Evolutionary conservation across 768 basidiomycete genomes (phyloP), one percentile per base, ranked within the genome.

Genomic region (Boletus coccyginus): DNA sequence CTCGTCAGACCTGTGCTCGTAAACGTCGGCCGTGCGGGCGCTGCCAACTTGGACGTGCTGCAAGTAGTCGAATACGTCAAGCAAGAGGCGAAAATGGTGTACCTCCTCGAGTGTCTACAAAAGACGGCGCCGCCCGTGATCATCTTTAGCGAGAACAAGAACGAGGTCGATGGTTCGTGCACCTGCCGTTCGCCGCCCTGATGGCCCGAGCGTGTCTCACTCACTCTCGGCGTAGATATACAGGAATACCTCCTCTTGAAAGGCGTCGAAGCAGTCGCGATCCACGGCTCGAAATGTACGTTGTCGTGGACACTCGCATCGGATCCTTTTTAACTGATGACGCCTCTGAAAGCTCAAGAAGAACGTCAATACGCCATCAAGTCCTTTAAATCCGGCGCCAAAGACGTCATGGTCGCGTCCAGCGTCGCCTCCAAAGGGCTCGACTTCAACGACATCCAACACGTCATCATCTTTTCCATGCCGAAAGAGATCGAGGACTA

Each of bases 401-500:
- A 99, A 69, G 97, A 99, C 71, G 96, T 98, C 46, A 98, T 98
- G 97, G 97, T 99, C 32, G 97, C 97, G 3, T 98, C 95, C 4
- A 88, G 95, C 32, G 94, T 99, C 29, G 97, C 96, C 1, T 97
- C 94, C 39, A 98, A 99, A 72, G 97, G 97, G 31, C 84, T 99
- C 57, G 97, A 99, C 73, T 99, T 99, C 74, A 94, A 90, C 71
- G 97, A 98, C 67, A 96, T 99, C 56, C 94, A 98, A 65, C 97
- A 98, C 70, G 95, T 98, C 68, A 98, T 99, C 73, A 98, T 98
- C 59, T 99, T 95, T 72, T 87, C 91, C 32, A 98, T 99, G 97
- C 97, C 97, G 0, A 99, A 98, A 73, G 97, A 99, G 76, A 99
- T 99, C 60, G 97, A 99, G 73, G 97, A 99, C 71, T 99, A 99